A percentile compares a stretch with the other conserved stretches of the same genome.
phyloP scores from a whole-genome alignment of 257 asterid species.

The Knoxia roxburghii region DNA sequence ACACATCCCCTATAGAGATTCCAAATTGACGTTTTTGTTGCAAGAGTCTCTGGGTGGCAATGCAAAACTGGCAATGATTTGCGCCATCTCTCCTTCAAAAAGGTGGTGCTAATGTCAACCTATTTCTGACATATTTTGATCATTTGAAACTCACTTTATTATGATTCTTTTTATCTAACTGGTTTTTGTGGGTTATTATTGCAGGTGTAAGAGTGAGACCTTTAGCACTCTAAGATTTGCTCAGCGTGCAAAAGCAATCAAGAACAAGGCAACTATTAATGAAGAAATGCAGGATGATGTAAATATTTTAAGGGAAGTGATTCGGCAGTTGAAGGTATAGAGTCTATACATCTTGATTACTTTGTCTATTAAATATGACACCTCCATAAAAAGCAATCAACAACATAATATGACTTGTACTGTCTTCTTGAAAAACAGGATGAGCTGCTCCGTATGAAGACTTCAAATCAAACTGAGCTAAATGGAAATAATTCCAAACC shows the following conservation, averaged over 20 bases:
- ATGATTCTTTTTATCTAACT: background rate
- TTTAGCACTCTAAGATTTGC: constrained; percentile 96
- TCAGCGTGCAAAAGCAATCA: constrained; percentile 96
- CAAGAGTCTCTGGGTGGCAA: constrained; percentile 99
- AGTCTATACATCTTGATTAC: constrained; percentile 1
- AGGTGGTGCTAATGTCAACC: constrained; percentile 42
- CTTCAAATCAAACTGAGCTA: constrained; percentile 44
- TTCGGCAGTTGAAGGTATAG: constrained; percentile 69
- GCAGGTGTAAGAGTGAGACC: constrained; percentile 91
- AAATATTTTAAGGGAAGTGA: constrained; percentile 71
- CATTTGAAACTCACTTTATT: constrained; percentile 6
- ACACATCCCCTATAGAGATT: constrained; percentile 97
- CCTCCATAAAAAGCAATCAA: background rate
- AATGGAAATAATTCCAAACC: constrained; percentile 57
- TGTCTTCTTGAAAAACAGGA: constrained; percentile 34
- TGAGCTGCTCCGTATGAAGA: constrained; percentile 72
- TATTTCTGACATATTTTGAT: background rate
- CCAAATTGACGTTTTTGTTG: constrained; percentile 88
- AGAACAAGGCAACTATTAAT: constrained; percentile 80
- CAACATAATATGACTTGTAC: background rate
- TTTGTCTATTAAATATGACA: background rate
- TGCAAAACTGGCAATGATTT: constrained; percentile 95
- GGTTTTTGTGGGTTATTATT: constrained; percentile 18
- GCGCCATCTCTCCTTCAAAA: constrained; percentile 88
- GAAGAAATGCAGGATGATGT: constrained; percentile 99